These are phyloP conservation scores for Candida caryicola DNA, from an alignment of 805 yeast species.

Conservation along the genomic window DNA sequence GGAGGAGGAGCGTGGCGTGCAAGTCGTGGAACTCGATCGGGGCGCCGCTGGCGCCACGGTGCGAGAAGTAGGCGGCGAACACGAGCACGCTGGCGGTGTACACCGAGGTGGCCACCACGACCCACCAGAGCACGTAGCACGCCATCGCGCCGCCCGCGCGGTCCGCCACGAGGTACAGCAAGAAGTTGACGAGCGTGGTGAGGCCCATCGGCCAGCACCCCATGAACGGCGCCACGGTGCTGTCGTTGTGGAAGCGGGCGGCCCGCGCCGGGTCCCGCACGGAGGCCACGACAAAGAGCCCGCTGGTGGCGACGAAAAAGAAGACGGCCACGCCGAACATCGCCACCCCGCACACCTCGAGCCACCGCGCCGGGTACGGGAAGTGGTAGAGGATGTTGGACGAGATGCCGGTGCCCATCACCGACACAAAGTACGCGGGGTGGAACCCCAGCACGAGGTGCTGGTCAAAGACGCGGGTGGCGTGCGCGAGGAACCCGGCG, in stretches of 20 bases:
- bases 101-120: constrained; percentile 53
- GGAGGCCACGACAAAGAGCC: constrained; percentile 42
- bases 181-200: constrained; percentile 59
- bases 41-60: constrained; percentile 23
- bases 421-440: constrained; percentile 64
- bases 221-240: constrained; percentile 56
- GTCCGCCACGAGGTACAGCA: constrained; percentile 44
- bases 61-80: constrained; percentile 44
- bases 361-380: constrained; percentile 64
- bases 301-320: constrained; percentile 42
- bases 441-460: constrained; percentile 23
- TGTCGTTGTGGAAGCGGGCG: constrained; percentile 26
- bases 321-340: constrained; percentile 60
- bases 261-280: constrained; percentile 24
- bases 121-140: constrained; percentile 72
- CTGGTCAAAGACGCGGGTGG: constrained; percentile 3
- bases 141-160: constrained; percentile 42
- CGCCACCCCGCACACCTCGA: constrained; percentile 53
- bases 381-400: constrained; percentile 58
- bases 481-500: not conserved
- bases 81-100: constrained; percentile 60
- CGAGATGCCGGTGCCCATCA: constrained; percentile 87
- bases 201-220: constrained; percentile 84
- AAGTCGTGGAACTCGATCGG: constrained; percentile 26
- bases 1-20: constrained; percentile 61